phyloP scores from a whole-genome alignment of 2,329 filamentous ascomycete genomes.

The Macroventuria anomochaeta region DNA sequence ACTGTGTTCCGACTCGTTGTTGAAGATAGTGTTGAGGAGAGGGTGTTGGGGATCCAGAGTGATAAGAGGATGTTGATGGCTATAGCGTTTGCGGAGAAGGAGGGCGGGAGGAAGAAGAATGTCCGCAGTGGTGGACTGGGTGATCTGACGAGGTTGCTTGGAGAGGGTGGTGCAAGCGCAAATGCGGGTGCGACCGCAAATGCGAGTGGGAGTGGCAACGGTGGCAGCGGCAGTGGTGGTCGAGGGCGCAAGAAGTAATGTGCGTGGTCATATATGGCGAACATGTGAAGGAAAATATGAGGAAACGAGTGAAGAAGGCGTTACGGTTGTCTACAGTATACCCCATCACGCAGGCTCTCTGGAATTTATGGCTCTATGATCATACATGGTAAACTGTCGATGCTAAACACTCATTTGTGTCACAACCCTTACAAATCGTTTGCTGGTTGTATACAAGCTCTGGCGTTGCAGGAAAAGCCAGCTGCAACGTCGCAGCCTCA shows the following conservation, averaged over 20 bases:
- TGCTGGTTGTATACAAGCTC: no score
- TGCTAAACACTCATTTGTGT: no score
- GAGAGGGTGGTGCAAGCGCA: constrained; percentile 12
- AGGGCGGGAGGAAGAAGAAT: constrained; percentile 59
- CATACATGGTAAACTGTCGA: no score
- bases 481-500: no score
- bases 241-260: constrained; percentile 1
- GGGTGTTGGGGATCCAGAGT: constrained; percentile 77
- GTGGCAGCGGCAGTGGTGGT: background rate
- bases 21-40: constrained; percentile 80
- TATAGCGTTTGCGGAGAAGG: constrained; percentile 79
- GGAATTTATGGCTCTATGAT: no score
- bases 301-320: background rate
- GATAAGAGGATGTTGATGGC: constrained; percentile 80
- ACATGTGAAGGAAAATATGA: background rate
- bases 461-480: no score
- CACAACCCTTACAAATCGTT: no score
- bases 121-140: constrained; percentile 52
- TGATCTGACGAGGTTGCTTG: constrained; percentile 53
- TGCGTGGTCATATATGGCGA: no score
- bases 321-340: constrained; percentile 2
- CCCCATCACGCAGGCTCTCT: background rate
- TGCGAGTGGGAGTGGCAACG: background rate
- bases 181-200: background rate
- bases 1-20: constrained; percentile 84